Conservation (phyloP, 2,329 filamentous ascomycete genomes). For the Fusarium protoensiforme region DNA sequence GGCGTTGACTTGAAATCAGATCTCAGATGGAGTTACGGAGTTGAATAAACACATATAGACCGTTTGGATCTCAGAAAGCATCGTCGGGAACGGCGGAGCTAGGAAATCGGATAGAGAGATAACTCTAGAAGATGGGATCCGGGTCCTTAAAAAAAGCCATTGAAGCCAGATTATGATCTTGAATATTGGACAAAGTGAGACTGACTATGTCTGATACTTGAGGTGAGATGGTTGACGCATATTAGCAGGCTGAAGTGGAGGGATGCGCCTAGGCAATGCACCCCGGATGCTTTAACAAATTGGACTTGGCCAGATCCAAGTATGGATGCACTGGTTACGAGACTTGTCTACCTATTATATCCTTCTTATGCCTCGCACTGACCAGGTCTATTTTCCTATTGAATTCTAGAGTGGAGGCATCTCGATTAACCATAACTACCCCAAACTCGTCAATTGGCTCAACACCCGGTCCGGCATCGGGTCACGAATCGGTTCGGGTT, state of each 20-base stretch:
- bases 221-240: not conserved
- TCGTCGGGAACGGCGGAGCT: not conserved
- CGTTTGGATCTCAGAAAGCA: not conserved
- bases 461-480: not conserved
- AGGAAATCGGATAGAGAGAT: not conserved
- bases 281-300: not conserved
- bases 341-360: not conserved
- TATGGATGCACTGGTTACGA: not conserved
- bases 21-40: constrained; percentile 3
- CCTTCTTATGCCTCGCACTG: not conserved
- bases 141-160: constrained; percentile 7
- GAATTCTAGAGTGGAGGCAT: not conserved
- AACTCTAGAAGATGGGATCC: not conserved
- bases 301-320: not conserved
- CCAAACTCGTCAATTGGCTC: not conserved
- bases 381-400: not conserved
- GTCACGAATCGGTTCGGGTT: not conserved
- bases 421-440: not conserved
- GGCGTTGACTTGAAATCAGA: not conserved
- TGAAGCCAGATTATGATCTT: not conserved
- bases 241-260: no score
- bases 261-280: no score
- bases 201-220: not conserved
- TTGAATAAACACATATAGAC: constrained; percentile 9
- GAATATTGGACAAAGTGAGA: not conserved